Evolutionary conservation across 495 filamentous ascomycete species (phyloP), one percentile per base, ranked within the genome.

Genomic region (Lophiotrema nucula): DNA sequence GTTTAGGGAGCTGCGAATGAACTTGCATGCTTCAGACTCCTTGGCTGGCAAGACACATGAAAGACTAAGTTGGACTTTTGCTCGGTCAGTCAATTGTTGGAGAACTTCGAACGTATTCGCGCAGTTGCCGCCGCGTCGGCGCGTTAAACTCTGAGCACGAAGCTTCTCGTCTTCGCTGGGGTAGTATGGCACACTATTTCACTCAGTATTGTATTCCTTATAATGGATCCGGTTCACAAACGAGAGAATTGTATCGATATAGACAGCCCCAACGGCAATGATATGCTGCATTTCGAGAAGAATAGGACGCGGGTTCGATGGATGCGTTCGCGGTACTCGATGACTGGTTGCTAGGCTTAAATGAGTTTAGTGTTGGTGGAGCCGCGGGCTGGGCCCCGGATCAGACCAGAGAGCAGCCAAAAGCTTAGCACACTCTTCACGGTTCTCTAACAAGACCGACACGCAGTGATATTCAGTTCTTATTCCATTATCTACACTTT

Each of bases 81-180:
- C 58, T 38, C 65, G 43, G 23, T 61, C 54, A 19, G 81, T 66
- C 10, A 88, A 72, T 66, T 88, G 84, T 47, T 81, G 76, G 21
- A 90, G 73, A 2, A 90, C 85, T 60, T 88, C 80, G 41, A 88
- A 77, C 3, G 81, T 82, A 58, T 90, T 89, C 27, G 84, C 81
- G 55, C 82, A 85, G 69, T 90, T 90, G 13, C 86, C 86, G 28
- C 87, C 87, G 2, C 86, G 79, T 22, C 86, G 80, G n/a, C 77
- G 77, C 41, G 74, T 70, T 43, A 86, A 60, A 16, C 56, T 74
- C 3, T 81, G 77, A 19, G 86, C 86, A 49, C 87, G 84, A 25
- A 87, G 76, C 72, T 89, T 90, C 42, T 83, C 77, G 76, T 90
- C 87, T 70, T 88, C 86, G 15, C 60, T 69, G 16, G 87, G 87